A percentile compares a stretch with the other conserved stretches of the same genome.
Conservation (phyloP, 805 yeast genomes). For the Candida saitoana region DNA sequence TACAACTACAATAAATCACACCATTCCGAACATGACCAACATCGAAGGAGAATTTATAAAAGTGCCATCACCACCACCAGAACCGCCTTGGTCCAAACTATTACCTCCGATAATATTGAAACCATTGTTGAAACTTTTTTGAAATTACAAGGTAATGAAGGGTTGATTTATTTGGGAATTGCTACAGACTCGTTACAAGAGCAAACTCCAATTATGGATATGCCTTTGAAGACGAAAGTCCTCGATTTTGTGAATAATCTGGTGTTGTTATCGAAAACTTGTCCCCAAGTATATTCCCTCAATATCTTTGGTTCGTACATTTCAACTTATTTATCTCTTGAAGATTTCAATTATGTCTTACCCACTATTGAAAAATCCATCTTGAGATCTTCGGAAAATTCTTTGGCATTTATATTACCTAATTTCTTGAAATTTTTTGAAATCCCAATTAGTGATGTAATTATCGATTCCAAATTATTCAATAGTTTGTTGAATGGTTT, state of each 20-base stretch:
- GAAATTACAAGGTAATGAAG: constrained; percentile 2
- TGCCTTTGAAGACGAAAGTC: not conserved
- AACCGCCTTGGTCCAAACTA: constrained; percentile 5
- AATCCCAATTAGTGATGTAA: constrained; percentile 40
- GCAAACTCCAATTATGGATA: constrained; percentile 15
- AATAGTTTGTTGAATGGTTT: constrained; percentile 31
- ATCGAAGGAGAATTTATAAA: constrained; percentile 21
- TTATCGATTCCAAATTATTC: constrained; percentile 34
- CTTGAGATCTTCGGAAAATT: constrained; percentile 72
- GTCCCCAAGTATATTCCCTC: constrained; percentile 34
- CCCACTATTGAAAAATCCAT: constrained; percentile 72
- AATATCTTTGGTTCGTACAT: constrained; percentile 43
- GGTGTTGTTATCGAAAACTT: constrained; percentile 43
- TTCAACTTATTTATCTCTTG: constrained; percentile 33
- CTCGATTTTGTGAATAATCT: constrained; percentile 4
- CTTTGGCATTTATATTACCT: constrained; percentile 54
- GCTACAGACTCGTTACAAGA: constrained; percentile 20
- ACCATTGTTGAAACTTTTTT: constrained; percentile 1
- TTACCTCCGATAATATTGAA: constrained; percentile 2
- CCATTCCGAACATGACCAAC: constrained; percentile 8
- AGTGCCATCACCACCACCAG: constrained; percentile 30
- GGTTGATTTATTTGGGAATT: constrained; percentile 20
- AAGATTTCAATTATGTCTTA: constrained; percentile 38
- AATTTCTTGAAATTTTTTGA: constrained; percentile 35
- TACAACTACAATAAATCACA: constrained; percentile 5